Base-by-base conservation (phyloP, 2,329 filamentous ascomycete genomes). In the Trichophyton verrucosum region DNA sequence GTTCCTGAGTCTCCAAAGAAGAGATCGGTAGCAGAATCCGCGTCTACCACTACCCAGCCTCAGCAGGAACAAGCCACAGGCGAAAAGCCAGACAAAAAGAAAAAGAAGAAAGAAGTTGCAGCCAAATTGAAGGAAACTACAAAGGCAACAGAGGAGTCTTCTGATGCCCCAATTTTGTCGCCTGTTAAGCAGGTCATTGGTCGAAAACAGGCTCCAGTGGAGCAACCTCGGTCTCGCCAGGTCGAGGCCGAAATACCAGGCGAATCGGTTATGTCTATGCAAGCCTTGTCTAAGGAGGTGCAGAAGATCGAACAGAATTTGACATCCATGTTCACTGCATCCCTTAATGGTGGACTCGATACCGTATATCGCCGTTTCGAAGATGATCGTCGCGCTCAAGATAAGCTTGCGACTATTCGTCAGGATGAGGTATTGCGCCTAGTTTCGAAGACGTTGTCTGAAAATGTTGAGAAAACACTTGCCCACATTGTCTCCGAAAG, bases 381-480 rank as follows among this genome's bases (percentile, higher is more conserved):
- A 72, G 84, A 88, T 57, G 91, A 95, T 66, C 82, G 82, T 67
- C 81, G 82, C 60, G 79, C 81, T 49, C 80, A 84, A 68, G 83
- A 86, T 68, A 82, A 83, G 58, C 79, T 84, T 17, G 80, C 81
- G 44, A 77, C 80, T 46, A 81, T 84, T n/a, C 85, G 86, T 69
- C 85, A 88, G 68, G 85, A 88, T 66, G 83, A 85, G 46, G 79
- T 89, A 20, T 78, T 89, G 49, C 83, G 84, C 30, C 74, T 88
- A 59, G 82, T 89, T 3, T 88, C 86, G 1, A 82, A 78, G 64
- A 88, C 86, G 2, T 73, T 89, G 51, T 83, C 83, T 9, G 84
- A 86, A 63, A 88, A 88, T 61, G 82, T 89, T 24, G 86, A 89
- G 72, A 86, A 87, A 68, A 88, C 89, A 22, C 80, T 96, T 42